phyloP scores from a whole-genome alignment of 805 yeast species.

The Kodamaea restingae region DNA sequence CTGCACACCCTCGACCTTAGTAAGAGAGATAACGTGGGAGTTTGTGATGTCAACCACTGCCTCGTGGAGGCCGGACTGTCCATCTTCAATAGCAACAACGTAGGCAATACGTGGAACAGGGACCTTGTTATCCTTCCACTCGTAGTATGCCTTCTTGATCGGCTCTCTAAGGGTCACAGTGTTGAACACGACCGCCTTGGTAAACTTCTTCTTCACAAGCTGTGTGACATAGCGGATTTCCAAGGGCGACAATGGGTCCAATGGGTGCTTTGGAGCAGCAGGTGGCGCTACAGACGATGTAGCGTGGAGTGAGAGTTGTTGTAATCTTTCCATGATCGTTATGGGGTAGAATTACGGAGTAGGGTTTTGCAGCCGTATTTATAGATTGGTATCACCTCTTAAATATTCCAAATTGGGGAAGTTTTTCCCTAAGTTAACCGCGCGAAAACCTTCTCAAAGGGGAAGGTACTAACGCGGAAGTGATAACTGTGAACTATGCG shows the following conservation, averaged over 20 bases:
- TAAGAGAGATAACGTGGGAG: slow-evolving; percentile 43
- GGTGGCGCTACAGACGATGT: slow-evolving; percentile 53
- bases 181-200: slow-evolving; percentile 51
- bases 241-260: slow-evolving; percentile 63
- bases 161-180: slow-evolving; percentile 73
- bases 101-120: slow-evolving; percentile 66
- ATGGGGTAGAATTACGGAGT: not conserved
- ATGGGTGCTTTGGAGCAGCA: slow-evolving; percentile 56
- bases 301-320: slow-evolving; percentile 59
- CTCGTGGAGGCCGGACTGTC: slow-evolving; percentile 61
- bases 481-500: too few relatives aligned
- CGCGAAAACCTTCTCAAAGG: not conserved
- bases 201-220: slow-evolving; percentile 46
- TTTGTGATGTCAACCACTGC: slow-evolving; percentile 61
- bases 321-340: slow-evolving; percentile 65
- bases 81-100: slow-evolving; percentile 57
- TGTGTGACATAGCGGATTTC: slow-evolving; percentile 60
- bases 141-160: slow-evolving; percentile 54
- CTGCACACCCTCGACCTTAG: slow-evolving; percentile 56
- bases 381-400: not conserved
- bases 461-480: not conserved
- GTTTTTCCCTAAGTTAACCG: not conserved
- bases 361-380: not conserved
- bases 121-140: slow-evolving; percentile 61
- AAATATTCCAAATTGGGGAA: not conserved